phyloP scores from a whole-genome alignment of 1,284 basidiomycete genomes.

The Ustilago crameri region DNA sequence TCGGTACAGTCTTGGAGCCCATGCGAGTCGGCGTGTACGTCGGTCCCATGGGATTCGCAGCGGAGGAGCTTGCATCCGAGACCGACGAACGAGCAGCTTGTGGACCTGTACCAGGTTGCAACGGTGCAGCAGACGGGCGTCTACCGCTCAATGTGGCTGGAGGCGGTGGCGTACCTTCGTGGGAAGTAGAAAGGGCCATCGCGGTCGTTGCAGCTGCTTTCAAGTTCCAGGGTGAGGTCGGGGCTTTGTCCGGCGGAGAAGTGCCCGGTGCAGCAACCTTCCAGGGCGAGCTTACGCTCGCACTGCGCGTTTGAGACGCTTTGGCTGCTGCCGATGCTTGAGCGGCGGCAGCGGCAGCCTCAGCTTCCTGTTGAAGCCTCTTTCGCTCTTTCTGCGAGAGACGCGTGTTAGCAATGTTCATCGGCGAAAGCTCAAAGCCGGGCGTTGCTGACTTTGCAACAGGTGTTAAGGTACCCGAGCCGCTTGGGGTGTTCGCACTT shows the following conservation, averaged over 20 bases:
- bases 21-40: constrained; percentile 49
- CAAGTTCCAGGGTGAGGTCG: constrained; percentile 32
- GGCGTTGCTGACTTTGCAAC: constrained; percentile 19
- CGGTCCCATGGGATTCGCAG: constrained; percentile 39
- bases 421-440: constrained; percentile 31
- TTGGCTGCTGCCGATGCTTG: constrained; percentile 13
- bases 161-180: constrained; percentile 30
- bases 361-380: constrained; percentile 51
- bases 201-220: constrained; percentile 40
- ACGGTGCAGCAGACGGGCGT: constrained; percentile 39
- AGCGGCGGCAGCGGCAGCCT: constrained; percentile 26
- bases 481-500: constrained; percentile 33
- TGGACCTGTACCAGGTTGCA: constrained; percentile 11
- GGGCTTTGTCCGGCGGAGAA: constrained; percentile 25
- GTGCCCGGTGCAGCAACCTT: constrained; percentile 16
- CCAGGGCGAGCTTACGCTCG: constrained; percentile 42
- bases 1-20: constrained; percentile 26
- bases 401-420: constrained; percentile 46
- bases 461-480: constrained; percentile 40
- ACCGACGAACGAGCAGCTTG: constrained; percentile 14
- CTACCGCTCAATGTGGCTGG: constrained; percentile 12
- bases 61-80: constrained; percentile 16
- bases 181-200: constrained; percentile 28
- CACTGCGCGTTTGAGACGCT: constrained; percentile 17
- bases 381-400: constrained; percentile 65